Conservation (phyloP, 305 asterid species). For the Solanum hybrid region DNA sequence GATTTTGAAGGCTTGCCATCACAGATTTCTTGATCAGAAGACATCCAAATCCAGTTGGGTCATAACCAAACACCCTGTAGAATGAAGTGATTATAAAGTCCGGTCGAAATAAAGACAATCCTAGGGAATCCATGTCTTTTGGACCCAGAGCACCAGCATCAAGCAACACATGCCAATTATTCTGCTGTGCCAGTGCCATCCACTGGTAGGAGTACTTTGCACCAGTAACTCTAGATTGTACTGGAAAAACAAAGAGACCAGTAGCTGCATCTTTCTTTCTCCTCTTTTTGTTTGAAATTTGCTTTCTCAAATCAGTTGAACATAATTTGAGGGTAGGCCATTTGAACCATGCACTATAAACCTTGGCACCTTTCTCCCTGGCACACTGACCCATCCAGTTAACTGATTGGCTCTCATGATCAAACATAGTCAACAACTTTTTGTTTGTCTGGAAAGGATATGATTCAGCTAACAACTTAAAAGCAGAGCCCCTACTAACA, state of each 20-base stretch:
- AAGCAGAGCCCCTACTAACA: conserved; percentile 91
- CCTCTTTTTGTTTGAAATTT: conserved; percentile 61
- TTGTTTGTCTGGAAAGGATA: conserved; percentile 87
- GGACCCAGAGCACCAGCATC: conserved; percentile 98
- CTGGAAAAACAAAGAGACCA: conserved; percentile 93
- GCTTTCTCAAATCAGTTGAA: conserved; percentile 81
- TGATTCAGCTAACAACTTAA: conserved; percentile 75
- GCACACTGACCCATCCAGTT: conserved; percentile 95
- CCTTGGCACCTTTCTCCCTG: conserved; percentile 91
- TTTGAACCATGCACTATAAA: conserved; percentile 82
- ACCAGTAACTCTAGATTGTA: conserved; percentile 91
- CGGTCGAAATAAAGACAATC: conserved; percentile 82
- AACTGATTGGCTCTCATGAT: conserved; percentile 93
- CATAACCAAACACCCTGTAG: conserved; percentile 85
- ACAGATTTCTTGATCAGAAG: conserved; percentile 91
- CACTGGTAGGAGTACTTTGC: conserved; percentile 95
- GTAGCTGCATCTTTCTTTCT: conserved; percentile 81
- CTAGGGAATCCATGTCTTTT: conserved; percentile 96
- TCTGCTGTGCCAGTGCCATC: conserved; percentile 99
- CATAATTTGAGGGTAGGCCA: conserved; percentile 98
- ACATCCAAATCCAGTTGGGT: conserved; percentile 95
- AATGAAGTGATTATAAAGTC: conserved; percentile 90
- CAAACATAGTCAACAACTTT: conserved; percentile 87
- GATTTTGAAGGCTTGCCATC: conserved; percentile 71
- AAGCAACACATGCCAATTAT: conserved; percentile 93